Conservation (phyloP, 768 basidiomycete genomes). For the Dendrothele bispora region DNA sequence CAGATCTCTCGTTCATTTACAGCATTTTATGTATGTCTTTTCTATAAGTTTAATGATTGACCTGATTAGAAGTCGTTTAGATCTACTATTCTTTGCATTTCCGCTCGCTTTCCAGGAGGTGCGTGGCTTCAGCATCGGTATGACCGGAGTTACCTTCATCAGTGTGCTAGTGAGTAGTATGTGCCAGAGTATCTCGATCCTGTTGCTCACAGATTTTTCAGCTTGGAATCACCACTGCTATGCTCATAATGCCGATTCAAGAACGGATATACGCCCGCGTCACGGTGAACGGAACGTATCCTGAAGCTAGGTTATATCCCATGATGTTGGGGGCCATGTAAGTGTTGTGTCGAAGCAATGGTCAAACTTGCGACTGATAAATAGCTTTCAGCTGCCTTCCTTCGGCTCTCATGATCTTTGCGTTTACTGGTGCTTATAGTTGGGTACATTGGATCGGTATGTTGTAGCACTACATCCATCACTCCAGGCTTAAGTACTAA, state of each 20-base stretch:
- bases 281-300: constrained; percentile 36
- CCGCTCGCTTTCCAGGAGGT: constrained; percentile 41
- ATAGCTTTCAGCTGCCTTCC: constrained; percentile 32
- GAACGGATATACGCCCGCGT: constrained; percentile 30
- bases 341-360: constrained; percentile 10
- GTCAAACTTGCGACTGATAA: not conserved
- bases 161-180: constrained; percentile 37
- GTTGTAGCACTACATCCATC: constrained; percentile 2
- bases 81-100: constrained; percentile 44
- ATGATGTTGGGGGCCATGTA: constrained; percentile 42
- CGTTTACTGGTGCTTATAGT: constrained; percentile 41
- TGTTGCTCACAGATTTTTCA: constrained; percentile 8
- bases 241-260: constrained; percentile 30
- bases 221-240: constrained; percentile 35
- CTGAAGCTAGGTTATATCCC: constrained; percentile 42
- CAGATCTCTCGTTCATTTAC: constrained; percentile 45
- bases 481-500: no score
- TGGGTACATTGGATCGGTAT: constrained; percentile 38
- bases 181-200: not conserved
- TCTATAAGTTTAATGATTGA: not conserved
- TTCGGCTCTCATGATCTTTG: constrained; percentile 42
- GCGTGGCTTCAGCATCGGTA: constrained; percentile 38
- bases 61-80: constrained; percentile 11
- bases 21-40: constrained; percentile 33
- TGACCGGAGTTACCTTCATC: constrained; percentile 42